Conservation (phyloP, 352 stramenopile species). For the Globisporangium iwayamae region DNA sequence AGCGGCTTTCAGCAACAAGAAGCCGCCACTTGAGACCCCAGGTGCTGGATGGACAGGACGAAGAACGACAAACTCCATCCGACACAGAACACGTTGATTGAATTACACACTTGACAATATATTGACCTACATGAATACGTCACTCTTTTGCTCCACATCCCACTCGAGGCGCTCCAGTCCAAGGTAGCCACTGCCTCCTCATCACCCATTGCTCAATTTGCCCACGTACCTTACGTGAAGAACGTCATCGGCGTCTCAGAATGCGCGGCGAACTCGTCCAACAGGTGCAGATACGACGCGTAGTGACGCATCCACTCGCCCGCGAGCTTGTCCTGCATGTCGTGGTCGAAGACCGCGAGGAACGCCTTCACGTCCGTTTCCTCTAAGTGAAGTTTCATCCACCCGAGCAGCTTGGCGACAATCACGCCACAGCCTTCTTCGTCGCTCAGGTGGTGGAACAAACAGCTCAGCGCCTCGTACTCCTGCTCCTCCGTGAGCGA, state of each 20-base stretch:
- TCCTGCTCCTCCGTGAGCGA: constrained; percentile 49
- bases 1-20: background rate
- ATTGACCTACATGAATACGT: too few relatives aligned
- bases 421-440: constrained; percentile 47
- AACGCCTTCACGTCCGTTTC: constrained; percentile 50
- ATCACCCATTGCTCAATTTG: too few relatives aligned
- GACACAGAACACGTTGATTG: too few relatives aligned
- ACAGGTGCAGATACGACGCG: constrained; percentile 51
- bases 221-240: constrained; percentile 37
- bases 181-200: too few relatives aligned
- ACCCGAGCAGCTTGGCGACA: constrained; percentile 60
- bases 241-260: constrained; percentile 57
- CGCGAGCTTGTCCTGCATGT: constrained; percentile 51
- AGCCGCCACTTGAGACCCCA: too few relatives aligned
- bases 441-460: constrained; percentile 62
- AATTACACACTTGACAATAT: too few relatives aligned
- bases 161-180: too few relatives aligned
- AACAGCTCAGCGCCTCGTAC: constrained; percentile 53
- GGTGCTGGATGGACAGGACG: too few relatives aligned
- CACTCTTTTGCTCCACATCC: too few relatives aligned
- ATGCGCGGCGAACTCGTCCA: constrained; percentile 66
- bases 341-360: constrained; percentile 42
- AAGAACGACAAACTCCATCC: too few relatives aligned
- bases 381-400: constrained; percentile 57
- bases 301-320: constrained; percentile 74